Evolutionary conservation across 2,329 filamentous ascomycete species (phyloP).

Genomic region (Neophaeococcomyces aloes): DNA sequence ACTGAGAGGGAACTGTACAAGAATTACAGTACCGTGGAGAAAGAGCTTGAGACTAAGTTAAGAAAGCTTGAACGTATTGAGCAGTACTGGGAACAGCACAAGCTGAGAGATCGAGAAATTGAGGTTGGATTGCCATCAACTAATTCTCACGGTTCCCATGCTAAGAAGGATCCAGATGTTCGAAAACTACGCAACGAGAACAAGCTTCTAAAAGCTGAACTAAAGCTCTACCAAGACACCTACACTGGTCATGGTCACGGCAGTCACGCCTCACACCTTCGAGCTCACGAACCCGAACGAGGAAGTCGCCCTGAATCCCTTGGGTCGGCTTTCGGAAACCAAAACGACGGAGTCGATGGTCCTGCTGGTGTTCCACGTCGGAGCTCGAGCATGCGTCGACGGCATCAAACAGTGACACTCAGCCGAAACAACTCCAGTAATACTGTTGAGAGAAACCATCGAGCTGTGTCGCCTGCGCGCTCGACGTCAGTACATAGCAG

Average conservation of each 20-base stretch:
- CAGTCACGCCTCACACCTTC: slow-evolving; percentile 15
- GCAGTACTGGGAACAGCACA: slow-evolving; percentile 58
- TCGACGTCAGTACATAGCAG: neutral
- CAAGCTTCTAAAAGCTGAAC: slow-evolving; percentile 49
- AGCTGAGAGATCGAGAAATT: slow-evolving; percentile 21
- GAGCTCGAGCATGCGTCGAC: slow-evolving; percentile 25
- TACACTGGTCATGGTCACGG: slow-evolving; percentile 8
- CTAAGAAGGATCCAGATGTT: slow-evolving; percentile 41
- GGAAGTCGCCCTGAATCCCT: slow-evolving; percentile 15
- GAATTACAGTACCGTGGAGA: slow-evolving; percentile 79
- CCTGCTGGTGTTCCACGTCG: slow-evolving; percentile 20
- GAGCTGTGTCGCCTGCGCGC: neutral
- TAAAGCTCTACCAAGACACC: slow-evolving; percentile 52
- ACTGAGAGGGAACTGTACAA: slow-evolving; percentile 87
- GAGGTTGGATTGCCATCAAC: slow-evolving; percentile 11
- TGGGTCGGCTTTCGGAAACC: slow-evolving; percentile 15
- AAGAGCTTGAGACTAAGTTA: slow-evolving; percentile 63
- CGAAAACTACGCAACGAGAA: slow-evolving; percentile 50
- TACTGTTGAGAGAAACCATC: slow-evolving; percentile 33
- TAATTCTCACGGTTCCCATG: slow-evolving; percentile 9
- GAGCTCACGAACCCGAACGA: slow-evolving; percentile 11
- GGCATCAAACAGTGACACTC: slow-evolving; percentile 40
- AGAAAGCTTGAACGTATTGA: slow-evolving; percentile 86
- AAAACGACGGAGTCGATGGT: slow-evolving; percentile 12
- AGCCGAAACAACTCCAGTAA: slow-evolving; percentile 46